Conservation (phyloP, 208 protist genomes). For the Leishmania mexicana region DNA sequence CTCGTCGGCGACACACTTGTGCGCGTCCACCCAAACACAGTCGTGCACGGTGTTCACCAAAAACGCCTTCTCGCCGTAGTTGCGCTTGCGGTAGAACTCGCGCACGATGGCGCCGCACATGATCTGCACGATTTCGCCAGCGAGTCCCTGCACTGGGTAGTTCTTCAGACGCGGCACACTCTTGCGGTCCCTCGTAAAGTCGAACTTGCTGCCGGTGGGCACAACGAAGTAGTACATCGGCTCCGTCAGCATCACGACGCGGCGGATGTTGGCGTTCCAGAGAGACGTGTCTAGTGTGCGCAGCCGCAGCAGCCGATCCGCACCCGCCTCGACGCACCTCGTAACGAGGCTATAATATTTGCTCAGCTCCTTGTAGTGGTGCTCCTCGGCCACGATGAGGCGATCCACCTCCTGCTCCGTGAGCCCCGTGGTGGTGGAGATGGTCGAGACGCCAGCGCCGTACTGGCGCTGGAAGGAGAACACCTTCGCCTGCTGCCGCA, state of each 20-base stretch:
- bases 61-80: constrained; percentile 86
- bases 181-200: constrained; percentile 84
- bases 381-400: constrained; percentile 85
- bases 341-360: constrained; percentile 84
- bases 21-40: constrained; percentile 91
- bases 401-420: constrained; percentile 85
- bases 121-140: constrained; percentile 91
- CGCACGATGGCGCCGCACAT: constrained; percentile 88
- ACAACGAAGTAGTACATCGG: constrained; percentile 87
- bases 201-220: constrained; percentile 88
- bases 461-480: constrained; percentile 94
- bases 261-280: constrained; percentile 65
- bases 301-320: constrained; percentile 72
- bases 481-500: constrained; percentile 92
- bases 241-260: constrained; percentile 79
- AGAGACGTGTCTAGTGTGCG: constrained; percentile 70
- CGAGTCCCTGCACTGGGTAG: constrained; percentile 90
- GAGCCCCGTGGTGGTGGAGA: constrained; percentile 85
- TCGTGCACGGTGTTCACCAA: constrained; percentile 93
- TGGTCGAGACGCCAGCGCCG: constrained; percentile 80
- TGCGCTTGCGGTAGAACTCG: constrained; percentile 72
- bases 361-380: constrained; percentile 84
- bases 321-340: constrained; percentile 76
- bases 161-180: constrained; percentile 89
- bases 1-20: constrained; percentile 75